Base-by-base conservation (phyloP, 228 moss, liverwort and hornwort species). In the Sphagnum fallax region DNA sequence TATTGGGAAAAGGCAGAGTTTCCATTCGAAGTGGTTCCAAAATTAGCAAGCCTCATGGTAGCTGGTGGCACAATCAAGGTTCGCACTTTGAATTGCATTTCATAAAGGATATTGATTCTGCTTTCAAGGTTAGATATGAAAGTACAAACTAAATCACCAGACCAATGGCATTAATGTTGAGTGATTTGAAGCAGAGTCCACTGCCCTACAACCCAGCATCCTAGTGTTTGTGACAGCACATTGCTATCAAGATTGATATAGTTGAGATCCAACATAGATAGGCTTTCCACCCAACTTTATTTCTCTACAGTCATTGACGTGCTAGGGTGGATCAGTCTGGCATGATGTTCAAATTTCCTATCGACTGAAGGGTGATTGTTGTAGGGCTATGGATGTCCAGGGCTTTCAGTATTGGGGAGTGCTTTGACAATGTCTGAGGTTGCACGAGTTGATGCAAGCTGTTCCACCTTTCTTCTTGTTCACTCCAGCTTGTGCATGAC, bases 1-100 rank as follows among this genome's bases (percentile, higher is more conserved):
- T 94, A 90, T 69, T 98, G 98, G 93, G 98, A 98, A 79, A 87
- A 79, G 72, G 93, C 91, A 48, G 90, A 98, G 72, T 98, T 98
- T 16, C 94, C 98, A 8, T 98, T 93, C 47, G 87, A 98, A 77
- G 81, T 93, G 66, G 53, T 98, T 48, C 92, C 94, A 14, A 78
- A 87, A 57, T 78, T 94, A 79, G 83, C 92, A 12, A 88, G 79
- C 67, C 75, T 98, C 67, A 89, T 78, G 70, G 73, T 98, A 47
- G 90, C 89, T 62, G 98, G 98, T 73, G 89, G 89, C 66, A 87
- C 86, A 65, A 91, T 82, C 32, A 84, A 98, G 91, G 94, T 89
- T 73, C 16, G 79, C 69, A 55, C 69, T 52, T 52, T 52, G 53
- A 62, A 5, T 5, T 61, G 18, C 67, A 32, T 32, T 32, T 32